Percentiles rank a stretch among this genome's conserved stretches.
Evolutionary conservation across 2,329 filamentous ascomycete genomes (phyloP).

Genomic region (Xylaria sp.): DNA sequence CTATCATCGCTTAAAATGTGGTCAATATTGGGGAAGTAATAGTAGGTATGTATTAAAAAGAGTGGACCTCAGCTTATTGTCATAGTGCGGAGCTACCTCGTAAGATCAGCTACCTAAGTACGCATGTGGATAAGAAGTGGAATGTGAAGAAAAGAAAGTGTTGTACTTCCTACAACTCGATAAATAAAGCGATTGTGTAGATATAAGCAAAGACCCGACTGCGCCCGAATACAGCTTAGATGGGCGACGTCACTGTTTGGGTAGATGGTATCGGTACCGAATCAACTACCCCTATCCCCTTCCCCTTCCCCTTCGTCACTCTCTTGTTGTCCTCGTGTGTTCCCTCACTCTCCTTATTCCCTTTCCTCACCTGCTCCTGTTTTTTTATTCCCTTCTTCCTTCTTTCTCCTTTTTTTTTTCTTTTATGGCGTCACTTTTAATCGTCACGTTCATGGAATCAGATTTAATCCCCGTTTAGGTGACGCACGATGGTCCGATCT

Average conservation of each 20-base stretch:
- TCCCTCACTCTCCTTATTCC: too few species aligned
- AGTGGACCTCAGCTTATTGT: background rate
- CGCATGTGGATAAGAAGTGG: background rate
- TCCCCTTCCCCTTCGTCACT: too few species aligned
- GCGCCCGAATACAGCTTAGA: background rate
- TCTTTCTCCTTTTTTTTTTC: background rate
- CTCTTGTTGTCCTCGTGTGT: too few species aligned
- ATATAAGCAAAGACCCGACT: background rate
- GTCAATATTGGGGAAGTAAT: too few species aligned
- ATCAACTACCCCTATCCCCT: background rate
- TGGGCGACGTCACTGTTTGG: background rate
- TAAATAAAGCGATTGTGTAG: slow-evolving; percentile 4
- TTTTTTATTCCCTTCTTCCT: background rate
- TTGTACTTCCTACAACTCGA: background rate
- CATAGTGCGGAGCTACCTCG: too few species aligned
- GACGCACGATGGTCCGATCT: slow-evolving; percentile 7
- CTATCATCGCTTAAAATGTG: too few species aligned
- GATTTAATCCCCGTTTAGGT: background rate
- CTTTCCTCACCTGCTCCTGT: background rate
- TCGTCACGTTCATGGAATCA: background rate
- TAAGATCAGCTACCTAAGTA: too few species aligned
- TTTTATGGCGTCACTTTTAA: background rate
- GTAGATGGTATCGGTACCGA: too few species aligned
- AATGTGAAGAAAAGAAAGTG: background rate
- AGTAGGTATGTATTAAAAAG: background rate